Percentiles rank a stretch among this genome's conserved stretches.
Evolutionary conservation across 2,329 filamentous ascomycete species (phyloP).

Genomic region (Xylariaceae sp.): DNA sequence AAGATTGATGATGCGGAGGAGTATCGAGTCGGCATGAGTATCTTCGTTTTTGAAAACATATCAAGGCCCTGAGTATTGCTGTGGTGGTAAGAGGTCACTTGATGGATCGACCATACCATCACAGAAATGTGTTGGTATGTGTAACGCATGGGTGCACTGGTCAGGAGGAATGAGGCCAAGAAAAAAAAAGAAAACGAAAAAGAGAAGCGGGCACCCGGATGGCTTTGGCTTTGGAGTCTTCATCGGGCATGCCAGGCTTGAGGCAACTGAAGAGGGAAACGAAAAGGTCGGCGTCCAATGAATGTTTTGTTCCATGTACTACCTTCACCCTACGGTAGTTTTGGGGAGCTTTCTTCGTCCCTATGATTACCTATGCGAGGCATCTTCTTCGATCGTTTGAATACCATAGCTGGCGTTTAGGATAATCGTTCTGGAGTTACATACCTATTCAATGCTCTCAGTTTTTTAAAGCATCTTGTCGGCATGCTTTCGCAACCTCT

Average conservation of each 20-base stretch:
- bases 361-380: no score
- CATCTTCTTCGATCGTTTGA: no score
- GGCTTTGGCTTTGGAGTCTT: neutral
- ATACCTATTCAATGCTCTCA: no score
- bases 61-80: neutral
- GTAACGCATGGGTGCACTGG: neutral
- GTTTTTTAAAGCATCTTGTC: neutral
- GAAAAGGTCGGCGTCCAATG: neutral
- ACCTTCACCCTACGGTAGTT: neutral
- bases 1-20: no score
- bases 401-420: no score
- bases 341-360: no score
- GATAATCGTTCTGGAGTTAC: no score
- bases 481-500: neutral
- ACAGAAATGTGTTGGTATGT: neutral
- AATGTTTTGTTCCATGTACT: neutral
- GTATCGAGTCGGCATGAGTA: neutral
- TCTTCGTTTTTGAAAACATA: neutral
- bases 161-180: neutral
- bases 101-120: neutral
- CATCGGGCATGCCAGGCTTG: neutral
- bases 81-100: neutral
- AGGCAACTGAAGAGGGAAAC: neutral
- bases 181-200: no score
- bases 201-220: neutral